Base-by-base conservation (phyloP, 441 rosid genomes). In the Adansonia madagascariensis region DNA sequence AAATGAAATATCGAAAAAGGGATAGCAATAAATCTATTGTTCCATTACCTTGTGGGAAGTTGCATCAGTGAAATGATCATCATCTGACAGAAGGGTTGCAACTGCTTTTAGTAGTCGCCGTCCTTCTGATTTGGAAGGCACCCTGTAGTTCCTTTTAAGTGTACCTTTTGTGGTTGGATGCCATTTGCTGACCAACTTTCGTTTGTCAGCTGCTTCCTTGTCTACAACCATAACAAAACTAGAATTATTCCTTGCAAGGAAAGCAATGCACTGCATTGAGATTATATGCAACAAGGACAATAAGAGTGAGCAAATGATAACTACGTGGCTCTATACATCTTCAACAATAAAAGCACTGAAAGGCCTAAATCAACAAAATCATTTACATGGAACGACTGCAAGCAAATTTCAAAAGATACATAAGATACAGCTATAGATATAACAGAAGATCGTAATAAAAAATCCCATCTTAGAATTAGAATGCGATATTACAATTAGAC, bases 101-200 rank as follows among this genome's bases (percentile, higher is more conserved):
- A 95, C 86, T 18, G 93, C 90, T 88, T 82, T 92, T 18, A 95
- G 99, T 22, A 92, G 91, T 65, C 92, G 92, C 67, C 85, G 84
- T 63, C 97, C 97, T 87, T 94, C 97, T 0, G 94, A 82, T 88
- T 91, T 91, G 63, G 98, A 95, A 75, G 95, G 97, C 39, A 95
- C 87, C 82, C 94, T 87, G 81, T 94, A 94, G 85, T 91, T 92
- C 80, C 99, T 85, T 82, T 73, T 89, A 31, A 95, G 97, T n/a
- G 97, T 92, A 39, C 99, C 98, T 77, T 95, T 93, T 8, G 94
- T 91, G 53, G 98, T 95, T 1, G 95, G 95, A 82, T 92, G 97
- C 99, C 99, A 95, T 88, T 91, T 92, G 88, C 97, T 93, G 77
- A 90, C 95, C 74, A 91, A 75, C 81, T 93, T 95, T 85, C 97